Conservation (phyloP, 805 yeast species). For the Teunomyces gatunensis region DNA sequence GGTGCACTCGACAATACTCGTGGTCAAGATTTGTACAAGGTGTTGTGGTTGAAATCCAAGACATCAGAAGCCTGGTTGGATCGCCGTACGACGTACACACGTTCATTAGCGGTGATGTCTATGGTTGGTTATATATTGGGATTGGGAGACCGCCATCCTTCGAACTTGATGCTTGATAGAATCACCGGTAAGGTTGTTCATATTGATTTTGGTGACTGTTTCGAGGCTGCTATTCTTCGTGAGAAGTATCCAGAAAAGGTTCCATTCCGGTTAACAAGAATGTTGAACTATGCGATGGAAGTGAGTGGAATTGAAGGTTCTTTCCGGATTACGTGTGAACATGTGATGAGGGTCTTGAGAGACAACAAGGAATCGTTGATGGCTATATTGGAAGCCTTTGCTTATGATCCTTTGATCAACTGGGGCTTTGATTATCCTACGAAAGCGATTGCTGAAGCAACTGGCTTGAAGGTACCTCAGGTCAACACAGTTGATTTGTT, state of each 20-base stretch:
- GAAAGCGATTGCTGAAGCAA: conserved; percentile 68
- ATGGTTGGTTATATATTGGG: conserved; percentile 98
- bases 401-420: conserved; percentile 95
- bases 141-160: conserved; percentile 96
- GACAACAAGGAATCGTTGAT: conserved; percentile 93
- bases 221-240: conserved; percentile 94
- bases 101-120: conserved; percentile 97
- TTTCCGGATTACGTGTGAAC: conserved; percentile 93
- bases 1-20: conserved; percentile 93
- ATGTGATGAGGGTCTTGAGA: conserved; percentile 92
- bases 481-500: conserved; percentile 68
- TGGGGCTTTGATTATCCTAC: conserved; percentile 98
- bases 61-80: conserved; percentile 98
- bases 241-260: conserved; percentile 98
- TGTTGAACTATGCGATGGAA: conserved; percentile 98
- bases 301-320: conserved; percentile 98
- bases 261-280: conserved; percentile 93
- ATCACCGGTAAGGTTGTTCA: conserved; percentile 94
- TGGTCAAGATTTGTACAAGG: conserved; percentile 94
- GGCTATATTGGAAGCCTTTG: conserved; percentile 98
- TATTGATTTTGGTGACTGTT: conserved; percentile 98
- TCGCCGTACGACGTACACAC: conserved; percentile 91
- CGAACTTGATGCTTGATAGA: conserved; percentile 92
- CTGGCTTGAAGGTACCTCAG: conserved; percentile 66
- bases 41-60: conserved; percentile 92